These are phyloP conservation scores for Elsinoe batatas DNA, from an alignment of 2,329 filamentous ascomycete species.

Conservation along the genomic window DNA sequence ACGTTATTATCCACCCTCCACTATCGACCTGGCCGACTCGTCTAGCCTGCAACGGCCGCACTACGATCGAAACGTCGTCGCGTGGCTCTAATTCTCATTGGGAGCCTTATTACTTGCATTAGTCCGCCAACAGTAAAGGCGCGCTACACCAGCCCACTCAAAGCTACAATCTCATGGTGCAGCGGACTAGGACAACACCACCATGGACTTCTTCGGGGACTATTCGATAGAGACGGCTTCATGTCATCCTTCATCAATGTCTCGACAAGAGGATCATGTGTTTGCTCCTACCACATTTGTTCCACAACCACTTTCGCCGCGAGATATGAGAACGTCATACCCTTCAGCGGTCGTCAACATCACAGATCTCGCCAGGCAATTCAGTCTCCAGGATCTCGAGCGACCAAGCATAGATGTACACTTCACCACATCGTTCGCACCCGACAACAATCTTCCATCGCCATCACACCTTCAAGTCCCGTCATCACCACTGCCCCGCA, in stretches of 20 bases:
- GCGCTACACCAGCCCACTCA: background rate
- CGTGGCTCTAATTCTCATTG: conserved; percentile 4
- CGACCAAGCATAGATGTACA: conserved; percentile 16
- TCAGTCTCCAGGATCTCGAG: conserved; percentile 27
- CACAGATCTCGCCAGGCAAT: conserved; percentile 27
- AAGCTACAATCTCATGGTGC: background rate
- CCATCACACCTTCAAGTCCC: conserved; percentile 20
- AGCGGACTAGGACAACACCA: background rate
- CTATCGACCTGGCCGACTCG: conserved; percentile 10
- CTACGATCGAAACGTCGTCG: conserved; percentile 12
- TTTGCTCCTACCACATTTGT: conserved; percentile 22
- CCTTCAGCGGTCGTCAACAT: conserved; percentile 24
- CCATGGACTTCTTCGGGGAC: conserved; percentile 28
- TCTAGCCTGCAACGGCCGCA: conserved; percentile 11
- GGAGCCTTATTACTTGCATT: conserved; percentile 10
- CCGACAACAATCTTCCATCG: conserved; percentile 22
- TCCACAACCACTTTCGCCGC: conserved; percentile 23
- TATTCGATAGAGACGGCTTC: conserved; percentile 31
- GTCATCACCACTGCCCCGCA: conserved; percentile 15
- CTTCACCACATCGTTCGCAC: conserved; percentile 15
- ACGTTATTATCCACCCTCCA: conserved; percentile 7
- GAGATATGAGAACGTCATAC: conserved; percentile 15
- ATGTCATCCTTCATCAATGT: conserved; percentile 21
- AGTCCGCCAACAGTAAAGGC: background rate
- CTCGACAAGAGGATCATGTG: conserved; percentile 21